Conservation (phyloP, 2,329 filamentous ascomycete genomes). For the Penicillium sp. region DNA sequence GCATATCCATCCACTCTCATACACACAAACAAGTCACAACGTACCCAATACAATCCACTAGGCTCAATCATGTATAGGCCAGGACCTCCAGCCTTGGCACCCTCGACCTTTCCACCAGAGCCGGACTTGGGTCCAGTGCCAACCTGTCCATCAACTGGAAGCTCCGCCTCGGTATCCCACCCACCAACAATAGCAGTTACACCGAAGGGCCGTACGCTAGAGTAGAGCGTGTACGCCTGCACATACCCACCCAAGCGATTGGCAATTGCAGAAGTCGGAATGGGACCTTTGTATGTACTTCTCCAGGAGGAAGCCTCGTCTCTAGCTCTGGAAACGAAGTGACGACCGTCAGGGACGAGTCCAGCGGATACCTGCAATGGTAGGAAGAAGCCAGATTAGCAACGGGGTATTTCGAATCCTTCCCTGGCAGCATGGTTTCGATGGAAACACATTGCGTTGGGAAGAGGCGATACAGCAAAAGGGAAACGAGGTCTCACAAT, state of each 20-base stretch:
- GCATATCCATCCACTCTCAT: conserved; percentile 1
- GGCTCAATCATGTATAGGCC: conserved; percentile 99
- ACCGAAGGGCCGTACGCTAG: conserved; percentile 92
- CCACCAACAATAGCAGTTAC: conserved; percentile 92
- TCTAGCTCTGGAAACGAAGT: conserved; percentile 90
- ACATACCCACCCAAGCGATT: conserved; percentile 93
- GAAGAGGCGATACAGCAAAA: not conserved
- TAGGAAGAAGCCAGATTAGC: not conserved
- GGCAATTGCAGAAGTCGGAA: conserved; percentile 82
- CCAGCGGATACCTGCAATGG: conserved; percentile 76
- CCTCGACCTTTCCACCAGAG: conserved; percentile 75
- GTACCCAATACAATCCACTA: conserved; percentile 88
- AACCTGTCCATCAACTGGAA: conserved; percentile 85
- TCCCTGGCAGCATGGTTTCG: not conserved
- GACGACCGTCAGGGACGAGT: conserved; percentile 88
- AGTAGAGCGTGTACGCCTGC: conserved; percentile 96
- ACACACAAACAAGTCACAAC: conserved; percentile 13
- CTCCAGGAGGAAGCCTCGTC: conserved; percentile 93
- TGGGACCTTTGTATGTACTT: conserved; percentile 89
- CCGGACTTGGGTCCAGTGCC: conserved; percentile 75
- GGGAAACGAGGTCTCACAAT: conserved; percentile 61
- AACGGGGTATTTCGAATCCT: not conserved
- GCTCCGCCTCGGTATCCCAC: conserved; percentile 84
- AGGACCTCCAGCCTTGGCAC: conserved; percentile 79
- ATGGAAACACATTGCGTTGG: not conserved